These are phyloP conservation scores for Platanthera guangdongensis DNA, from an alignment of 106 monocot species.

Conservation along the genomic window DNA sequence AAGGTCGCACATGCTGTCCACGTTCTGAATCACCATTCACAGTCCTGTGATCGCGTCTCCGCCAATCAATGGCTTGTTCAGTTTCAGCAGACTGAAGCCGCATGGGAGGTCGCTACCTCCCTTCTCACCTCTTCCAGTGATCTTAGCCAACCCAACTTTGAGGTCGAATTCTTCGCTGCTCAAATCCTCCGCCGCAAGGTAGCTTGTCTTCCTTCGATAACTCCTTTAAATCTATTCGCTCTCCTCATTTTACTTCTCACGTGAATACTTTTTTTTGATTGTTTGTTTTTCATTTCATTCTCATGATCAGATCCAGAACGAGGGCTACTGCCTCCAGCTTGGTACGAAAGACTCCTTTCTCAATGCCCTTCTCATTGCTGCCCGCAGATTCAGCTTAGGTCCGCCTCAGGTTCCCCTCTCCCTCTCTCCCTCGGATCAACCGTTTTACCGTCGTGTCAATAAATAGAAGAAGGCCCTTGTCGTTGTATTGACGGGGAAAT, in stretches of 20 bases:
- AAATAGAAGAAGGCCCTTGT: neutral
- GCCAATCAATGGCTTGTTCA: conserved; percentile 94
- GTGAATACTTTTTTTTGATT: neutral
- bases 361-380: conserved; percentile 66
- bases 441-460: neutral
- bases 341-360: conserved; percentile 59
- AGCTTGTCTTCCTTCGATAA: neutral
- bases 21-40: conserved; percentile 81
- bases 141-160: conserved; percentile 29
- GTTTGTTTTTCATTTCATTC: conserved; percentile 2
- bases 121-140: conserved; percentile 44
- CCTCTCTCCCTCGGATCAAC: neutral
- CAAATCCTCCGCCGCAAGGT: conserved; percentile 94
- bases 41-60: conserved; percentile 73
- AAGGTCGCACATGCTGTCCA: conserved; percentile 77
- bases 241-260: neutral
- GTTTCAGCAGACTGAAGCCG: conserved; percentile 73
- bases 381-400: conserved; percentile 58
- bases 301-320: conserved; percentile 54
- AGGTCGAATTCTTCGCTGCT: conserved; percentile 89
- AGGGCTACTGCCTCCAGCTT: conserved; percentile 45
- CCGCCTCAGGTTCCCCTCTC: conserved; percentile 54
- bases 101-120: conserved; percentile 79
- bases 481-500: neutral
- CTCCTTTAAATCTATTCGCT: neutral